Percentiles rank a stretch among this genome's conserved stretches.
Conservation (phyloP, 2,329 filamentous ascomycete species). For the Colletotrichum euphorbiae region DNA sequence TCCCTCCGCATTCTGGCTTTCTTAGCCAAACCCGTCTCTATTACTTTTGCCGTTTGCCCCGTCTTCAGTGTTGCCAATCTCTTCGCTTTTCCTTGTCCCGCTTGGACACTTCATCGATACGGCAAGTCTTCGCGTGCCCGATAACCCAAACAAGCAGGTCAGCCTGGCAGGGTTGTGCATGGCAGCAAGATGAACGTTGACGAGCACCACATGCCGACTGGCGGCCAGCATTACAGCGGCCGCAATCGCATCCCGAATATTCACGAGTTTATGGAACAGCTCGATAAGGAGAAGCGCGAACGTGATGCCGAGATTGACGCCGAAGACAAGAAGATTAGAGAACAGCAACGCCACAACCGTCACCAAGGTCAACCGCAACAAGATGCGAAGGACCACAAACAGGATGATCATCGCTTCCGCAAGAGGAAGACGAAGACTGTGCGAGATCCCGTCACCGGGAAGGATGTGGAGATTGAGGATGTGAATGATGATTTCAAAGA, state of each 20-base stretch:
- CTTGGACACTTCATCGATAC: not conserved
- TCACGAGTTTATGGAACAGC: constrained; percentile 80
- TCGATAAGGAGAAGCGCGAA: constrained; percentile 83
- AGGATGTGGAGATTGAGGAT: constrained; percentile 87
- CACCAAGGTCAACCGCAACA: not conserved
- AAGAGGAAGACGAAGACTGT: constrained; percentile 73
- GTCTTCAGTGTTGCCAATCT: constrained; percentile 14
- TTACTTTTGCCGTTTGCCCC: constrained; percentile 5
- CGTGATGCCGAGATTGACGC: constrained; percentile 79
- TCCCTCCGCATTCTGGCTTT: constrained; percentile 7
- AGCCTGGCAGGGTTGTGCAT: constrained; percentile 22
- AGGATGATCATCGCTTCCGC: constrained; percentile 49
- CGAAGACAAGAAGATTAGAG: constrained; percentile 54
- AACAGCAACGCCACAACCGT: constrained; percentile 31
- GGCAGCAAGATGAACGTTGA: constrained; percentile 51
- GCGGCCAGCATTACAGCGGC: constrained; percentile 81
- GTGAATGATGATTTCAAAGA: constrained; percentile 77
- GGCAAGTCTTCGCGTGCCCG: not conserved
- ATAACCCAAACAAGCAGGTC: not conserved
- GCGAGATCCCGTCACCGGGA: constrained; percentile 89
- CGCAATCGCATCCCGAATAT: constrained; percentile 89
- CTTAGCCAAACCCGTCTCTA: constrained; percentile 6
- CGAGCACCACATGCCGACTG: constrained; percentile 57
- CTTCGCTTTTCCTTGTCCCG: constrained; percentile 15
- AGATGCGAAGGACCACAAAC: constrained; percentile 56